Base-by-base conservation (phyloP, 106 monocot species). In the Apostasia shenzhenica region DNA sequence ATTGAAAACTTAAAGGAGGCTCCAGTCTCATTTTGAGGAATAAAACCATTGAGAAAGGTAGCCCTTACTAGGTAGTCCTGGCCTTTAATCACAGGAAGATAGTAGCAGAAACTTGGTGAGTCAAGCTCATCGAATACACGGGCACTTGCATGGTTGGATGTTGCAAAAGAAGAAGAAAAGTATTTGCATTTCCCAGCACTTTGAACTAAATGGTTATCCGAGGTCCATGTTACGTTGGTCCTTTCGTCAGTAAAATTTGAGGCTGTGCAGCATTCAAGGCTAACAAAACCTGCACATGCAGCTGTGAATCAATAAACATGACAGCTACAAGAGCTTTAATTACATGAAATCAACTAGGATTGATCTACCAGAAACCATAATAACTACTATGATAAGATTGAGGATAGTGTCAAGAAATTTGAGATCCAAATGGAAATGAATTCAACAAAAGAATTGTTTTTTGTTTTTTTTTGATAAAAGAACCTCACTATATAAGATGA, bases 211-310 rank as follows among this genome's bases (percentile, higher is more conserved):
- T 64, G 49, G 61, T 70, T n/a, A 69, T 80, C 79, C 10, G 74
- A 70, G 26, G 63, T 80, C 65, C 74, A 80, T 65, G 57, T 57
- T 68, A 80, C 63, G 3, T 57, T 63, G 2, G 74, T 79, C 1
- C 2, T 37, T 49, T 45, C 57, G 41, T 80, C 73, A 43, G 69
- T 80, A 45, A 13, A 42, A 68, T 70, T 69, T 50, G 73, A 67
- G 50, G 63, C 42, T 1, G 73, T 47, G 66, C 79, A 80, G 41
- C 63, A 57, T 3, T 53, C 45, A 43, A 80, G 63, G 79, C 63
- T 80, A 51, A 74, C 63, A 59, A 80, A 74, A 51, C 79, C 79
- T 80, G 74, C 74, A 76, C 5, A 72, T 50, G 39, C 14, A 61
- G 48, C 43, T 50, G 51, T 37, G 39, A 42, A 8, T 62, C 8